Percentiles rank a stretch among this genome's conserved stretches.
Conservation (phyloP, 225 moss, liverwort and hornwort species). For the Antitrichia curtipendula region DNA sequence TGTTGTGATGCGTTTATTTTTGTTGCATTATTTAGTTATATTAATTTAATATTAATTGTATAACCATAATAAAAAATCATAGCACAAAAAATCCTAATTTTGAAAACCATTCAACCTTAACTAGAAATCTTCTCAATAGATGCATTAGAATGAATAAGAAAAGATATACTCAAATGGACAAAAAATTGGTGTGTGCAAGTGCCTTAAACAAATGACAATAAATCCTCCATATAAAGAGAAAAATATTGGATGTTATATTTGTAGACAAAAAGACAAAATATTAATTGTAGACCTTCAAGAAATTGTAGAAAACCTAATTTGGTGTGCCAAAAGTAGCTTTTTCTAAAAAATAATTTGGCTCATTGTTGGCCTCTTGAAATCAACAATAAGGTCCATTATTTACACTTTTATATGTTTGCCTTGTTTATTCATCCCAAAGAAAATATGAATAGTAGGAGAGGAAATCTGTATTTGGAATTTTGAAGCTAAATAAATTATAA, state of each 20-base stretch:
- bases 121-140: accelerated
- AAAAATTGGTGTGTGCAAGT: neutral
- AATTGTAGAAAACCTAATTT: neutral
- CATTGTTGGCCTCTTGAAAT: neutral
- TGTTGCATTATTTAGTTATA: neutral
- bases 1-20: accelerated
- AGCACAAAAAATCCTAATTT: neutral
- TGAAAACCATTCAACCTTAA: neutral
- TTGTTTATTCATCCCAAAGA: neutral
- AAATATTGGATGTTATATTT: neutral
- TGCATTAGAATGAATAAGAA: neutral
- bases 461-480: neutral
- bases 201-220: neutral
- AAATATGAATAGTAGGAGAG: accelerated
- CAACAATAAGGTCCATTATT: accelerated
- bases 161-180: neutral
- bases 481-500: neutral
- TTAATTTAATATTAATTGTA: neutral
- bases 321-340: neutral
- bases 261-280: neutral
- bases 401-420: neutral
- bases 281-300: accelerated
- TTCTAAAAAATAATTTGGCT: neutral
- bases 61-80: neutral
- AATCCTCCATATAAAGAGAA: neutral